Conservation (phyloP, 305 asterid genomes). For the Fraxinus greggii region DNA sequence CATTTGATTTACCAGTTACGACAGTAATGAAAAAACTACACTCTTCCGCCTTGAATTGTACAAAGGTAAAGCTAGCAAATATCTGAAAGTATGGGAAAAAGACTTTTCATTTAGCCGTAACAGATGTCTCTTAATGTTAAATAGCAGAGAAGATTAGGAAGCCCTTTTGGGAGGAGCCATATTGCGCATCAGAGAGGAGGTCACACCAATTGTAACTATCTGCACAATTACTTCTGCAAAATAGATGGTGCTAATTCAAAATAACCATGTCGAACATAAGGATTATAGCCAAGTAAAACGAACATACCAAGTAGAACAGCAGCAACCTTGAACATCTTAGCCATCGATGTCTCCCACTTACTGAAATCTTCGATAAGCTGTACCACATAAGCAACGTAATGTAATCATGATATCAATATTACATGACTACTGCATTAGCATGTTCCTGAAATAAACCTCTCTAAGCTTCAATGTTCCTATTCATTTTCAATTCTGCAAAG, state of each 20-base stretch:
- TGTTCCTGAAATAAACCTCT: not conserved
- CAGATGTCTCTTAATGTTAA: not conserved
- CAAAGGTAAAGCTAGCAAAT: not conserved
- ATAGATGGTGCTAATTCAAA: not conserved
- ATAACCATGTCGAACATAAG: not conserved
- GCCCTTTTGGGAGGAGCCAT: slow-evolving; percentile 65
- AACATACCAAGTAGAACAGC: slow-evolving; percentile 46
- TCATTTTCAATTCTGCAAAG: not conserved
- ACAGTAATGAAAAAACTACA: not conserved
- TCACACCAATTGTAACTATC: slow-evolving; percentile 27
- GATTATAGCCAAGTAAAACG: not conserved
- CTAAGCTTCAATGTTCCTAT: not conserved
- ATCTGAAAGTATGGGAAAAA: not conserved
- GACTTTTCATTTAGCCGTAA: not conserved
- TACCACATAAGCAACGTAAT: not conserved
- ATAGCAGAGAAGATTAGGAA: slow-evolving; percentile 22
- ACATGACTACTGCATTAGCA: not conserved
- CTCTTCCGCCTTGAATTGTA: not conserved
- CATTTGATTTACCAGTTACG: not conserved
- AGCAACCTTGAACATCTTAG: slow-evolving; percentile 36
- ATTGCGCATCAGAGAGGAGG: slow-evolving; percentile 43
- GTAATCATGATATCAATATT: not conserved
- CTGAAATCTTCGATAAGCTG: slow-evolving; percentile 45
- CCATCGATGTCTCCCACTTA: slow-evolving; percentile 35
- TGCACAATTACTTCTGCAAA: slow-evolving; percentile 38